Evolutionary conservation across 225 moss, liverwort and hornwort genomes (phyloP), one percentile per base, ranked within the genome.

Genomic region (Takakia lepidozioides): DNA sequence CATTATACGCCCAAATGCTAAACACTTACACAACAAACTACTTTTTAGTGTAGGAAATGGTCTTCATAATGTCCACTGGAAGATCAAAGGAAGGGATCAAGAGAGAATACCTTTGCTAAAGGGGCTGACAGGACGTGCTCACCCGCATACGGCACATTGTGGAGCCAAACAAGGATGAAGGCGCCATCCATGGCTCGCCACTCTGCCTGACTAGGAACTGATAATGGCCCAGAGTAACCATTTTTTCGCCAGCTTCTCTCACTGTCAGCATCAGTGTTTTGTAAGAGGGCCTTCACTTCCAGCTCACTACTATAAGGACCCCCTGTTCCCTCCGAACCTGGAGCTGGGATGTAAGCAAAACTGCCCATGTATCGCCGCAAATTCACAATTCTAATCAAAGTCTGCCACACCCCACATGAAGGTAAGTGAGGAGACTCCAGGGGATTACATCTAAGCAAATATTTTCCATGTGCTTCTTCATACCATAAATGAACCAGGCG

Each of bases 171-270:
- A 19, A 77, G 89, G 37, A 90, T 73, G 34, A 90, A 90, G 38
- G 84, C 61, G 2, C 95, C 95, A 53, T 82, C 84, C 62, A 95
- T 75, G 24, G 84, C 69, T 59, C 86, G 79, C 95, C 90, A 95
- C 19, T 69, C 66, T 16, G 56, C 59, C 4, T 28, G 43, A 8
- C n/a, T 6, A 1, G 69, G 53, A 40, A 59, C 36, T 27, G 43
- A 63, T 32, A 65, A 9, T 14, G 73, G 58, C 13, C 75, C 78
- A 25, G 69, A 49, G 64, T 78, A 70, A 11, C 68, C 71, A 45
- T 45, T 75, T 35, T 61, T 78, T 20, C 68, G 64, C 82, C 64
- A 80, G 19, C 50, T 47, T 51, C 70, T 70, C 27, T 79, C 75
- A 38, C 37, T 59, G 28, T 67, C 72, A 60, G 49, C 61, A 14